Evolutionary conservation across 1,284 basidiomycete species (phyloP), one percentile per base, ranked within the genome.

Genomic region (Melampsora larici-populina): DNA sequence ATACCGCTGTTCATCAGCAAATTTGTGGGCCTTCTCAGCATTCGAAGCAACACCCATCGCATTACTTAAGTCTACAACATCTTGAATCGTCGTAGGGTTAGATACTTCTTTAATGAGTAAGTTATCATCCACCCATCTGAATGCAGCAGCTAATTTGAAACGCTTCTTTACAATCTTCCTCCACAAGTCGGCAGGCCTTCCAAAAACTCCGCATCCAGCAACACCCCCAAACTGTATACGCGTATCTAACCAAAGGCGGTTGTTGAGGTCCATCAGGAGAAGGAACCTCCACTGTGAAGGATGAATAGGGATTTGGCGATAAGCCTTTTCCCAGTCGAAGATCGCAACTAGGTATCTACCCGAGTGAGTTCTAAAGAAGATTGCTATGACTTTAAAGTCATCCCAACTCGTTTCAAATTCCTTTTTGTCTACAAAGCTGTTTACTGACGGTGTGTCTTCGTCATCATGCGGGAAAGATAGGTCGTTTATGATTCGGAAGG

Each of bases 101-200:
- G n/a, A n/a, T 7, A 1, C 11, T 18, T 4, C 18, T n/a, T 58
- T 70, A 9, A 70, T 6, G 2, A 70, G n/a, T 3, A 70, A 18
- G 15, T 70, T 70, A 29, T 70, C 46, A 24, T 70, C 51, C 0
- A 70, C 68, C 69, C 69, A 70, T 13, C 51, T 17, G 17, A 70
- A 70, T 1, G 46, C n/a, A 4, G 17, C 21, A 0, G 36, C 0
- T 3, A 70, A 13, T 6, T 70, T 24, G 11, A 70, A 70, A n/a
- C 36, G 24, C 1, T 5, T 9, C 33, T 11, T 2, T 7, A 70
- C 60, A 0, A 70, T 40, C 29, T 11, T n/a, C 15, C 40, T 70
- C 69, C 69, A 70, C 0, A 40, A n/a, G 17, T 70, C 69, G 26
- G 69, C 69, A 26, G 69, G 51, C 0, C 69, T 1, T 1, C 69